Percentiles rank a stretch among this genome's conserved stretches.
Conservation (phyloP, 2,329 filamentous ascomycete genomes). For the Aureobasidium namibiae region DNA sequence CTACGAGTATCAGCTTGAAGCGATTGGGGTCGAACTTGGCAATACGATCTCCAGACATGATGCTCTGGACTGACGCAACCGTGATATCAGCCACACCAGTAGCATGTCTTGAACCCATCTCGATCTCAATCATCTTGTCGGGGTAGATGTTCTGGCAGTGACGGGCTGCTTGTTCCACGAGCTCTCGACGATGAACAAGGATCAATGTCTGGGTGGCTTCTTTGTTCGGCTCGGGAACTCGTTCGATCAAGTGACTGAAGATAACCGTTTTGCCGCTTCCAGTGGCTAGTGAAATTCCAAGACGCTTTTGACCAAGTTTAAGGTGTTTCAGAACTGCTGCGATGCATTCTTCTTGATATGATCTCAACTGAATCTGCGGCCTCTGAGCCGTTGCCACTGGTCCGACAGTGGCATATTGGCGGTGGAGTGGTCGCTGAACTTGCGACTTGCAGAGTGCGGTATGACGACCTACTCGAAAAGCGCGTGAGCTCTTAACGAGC, state of each 20-base stretch:
- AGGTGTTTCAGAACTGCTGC: conserved; percentile 64
- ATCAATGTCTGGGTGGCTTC: conserved; percentile 73
- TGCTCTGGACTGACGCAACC: conserved; percentile 79
- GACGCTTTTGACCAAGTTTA: conserved; percentile 59
- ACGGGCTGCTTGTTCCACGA: conserved; percentile 85
- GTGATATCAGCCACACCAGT: conserved; percentile 84
- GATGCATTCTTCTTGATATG: conserved; percentile 87
- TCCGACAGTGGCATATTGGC: neutral
- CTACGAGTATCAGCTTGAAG: conserved; percentile 89
- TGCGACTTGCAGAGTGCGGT: no score
- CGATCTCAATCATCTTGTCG: conserved; percentile 71
- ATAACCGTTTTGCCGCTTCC: conserved; percentile 90
- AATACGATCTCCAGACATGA: conserved; percentile 69
- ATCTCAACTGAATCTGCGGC: conserved; percentile 53
- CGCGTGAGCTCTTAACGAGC: neutral
- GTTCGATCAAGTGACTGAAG: conserved; percentile 88
- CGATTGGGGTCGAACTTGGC: conserved; percentile 67
- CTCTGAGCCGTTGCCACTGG: neutral
- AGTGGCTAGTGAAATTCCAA: conserved; percentile 79
- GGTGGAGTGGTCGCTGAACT: neutral
- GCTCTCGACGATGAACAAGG: conserved; percentile 81
- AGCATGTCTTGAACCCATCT: conserved; percentile 75
- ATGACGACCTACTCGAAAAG: neutral
- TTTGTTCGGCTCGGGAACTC: conserved; percentile 50
- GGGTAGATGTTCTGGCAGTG: conserved; percentile 81